phyloP scores from a whole-genome alignment of 2,329 filamentous ascomycete species.

The Lachnellula hyalina region DNA sequence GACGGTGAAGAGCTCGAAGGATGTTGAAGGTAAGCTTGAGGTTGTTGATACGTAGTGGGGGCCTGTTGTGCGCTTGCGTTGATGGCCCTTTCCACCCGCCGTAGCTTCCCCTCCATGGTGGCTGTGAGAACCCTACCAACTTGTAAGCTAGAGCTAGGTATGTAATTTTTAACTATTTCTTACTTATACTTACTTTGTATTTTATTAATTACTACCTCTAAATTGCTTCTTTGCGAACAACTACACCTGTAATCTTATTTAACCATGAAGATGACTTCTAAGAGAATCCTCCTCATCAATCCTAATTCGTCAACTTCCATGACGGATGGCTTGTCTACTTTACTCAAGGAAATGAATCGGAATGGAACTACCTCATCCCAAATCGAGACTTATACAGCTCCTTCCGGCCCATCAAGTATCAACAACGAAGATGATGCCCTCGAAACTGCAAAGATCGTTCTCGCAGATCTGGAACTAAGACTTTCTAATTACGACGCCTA shows the following conservation, averaged over 20 bases:
- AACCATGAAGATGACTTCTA: constrained; percentile 23
- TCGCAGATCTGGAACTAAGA: constrained; percentile 45
- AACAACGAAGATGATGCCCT: constrained; percentile 66
- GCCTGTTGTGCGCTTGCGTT: constrained; percentile 10
- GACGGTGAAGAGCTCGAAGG: constrained; percentile 11
- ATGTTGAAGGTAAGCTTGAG: constrained; percentile 7
- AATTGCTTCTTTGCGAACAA: constrained; percentile 15
- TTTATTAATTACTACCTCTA: neutral
- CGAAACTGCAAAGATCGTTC: constrained; percentile 56
- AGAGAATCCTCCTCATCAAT: constrained; percentile 66
- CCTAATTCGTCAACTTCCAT: constrained; percentile 71
- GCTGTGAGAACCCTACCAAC: neutral
- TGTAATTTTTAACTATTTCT: too few species aligned
- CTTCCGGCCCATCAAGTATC: constrained; percentile 65
- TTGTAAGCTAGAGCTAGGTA: too few species aligned
- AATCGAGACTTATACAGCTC: constrained; percentile 62
- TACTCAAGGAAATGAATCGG: constrained; percentile 38
- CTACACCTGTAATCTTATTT: neutral
- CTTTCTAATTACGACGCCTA: constrained; percentile 62
- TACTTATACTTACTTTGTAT: too few species aligned
- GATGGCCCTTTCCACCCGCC: neutral
- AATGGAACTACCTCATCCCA: constrained; percentile 29
- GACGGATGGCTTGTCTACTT: constrained; percentile 58
- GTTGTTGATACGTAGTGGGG: constrained; percentile 16
- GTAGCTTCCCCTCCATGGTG: constrained; percentile 18